Evolutionary conservation across 495 filamentous ascomycete genomes (phyloP), one percentile per base, ranked within the genome.

Genomic region (Aspergillus mulundensis): DNA sequence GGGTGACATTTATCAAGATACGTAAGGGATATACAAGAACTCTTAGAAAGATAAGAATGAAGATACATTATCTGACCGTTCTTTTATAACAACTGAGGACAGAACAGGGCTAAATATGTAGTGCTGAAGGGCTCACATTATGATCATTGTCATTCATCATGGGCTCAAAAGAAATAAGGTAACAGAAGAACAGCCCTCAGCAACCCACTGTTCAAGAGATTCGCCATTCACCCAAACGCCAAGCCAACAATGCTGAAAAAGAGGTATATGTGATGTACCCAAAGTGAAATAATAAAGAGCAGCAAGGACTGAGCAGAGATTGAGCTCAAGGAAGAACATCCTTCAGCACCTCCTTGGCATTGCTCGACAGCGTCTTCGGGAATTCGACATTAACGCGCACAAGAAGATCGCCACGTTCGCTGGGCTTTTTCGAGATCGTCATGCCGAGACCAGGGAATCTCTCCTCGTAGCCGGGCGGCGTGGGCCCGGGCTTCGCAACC

Each of bases 381-480:
- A 96, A 97, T 62, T 85, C 90, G 61, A 97, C 90, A 58, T 92
- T 92, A 49, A 95, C 89, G 12, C 82, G 87, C n/a, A 97, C 82
- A 55, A 97, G 75, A 51, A 98, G 86, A 63, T 96, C 87, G 7
- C 94, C 94, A 38, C 94, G 81, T 60, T 90, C 82, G 40, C 70
- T 85, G 1, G 87, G 90, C 61, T 91, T 91, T 79, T 92, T 96
- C 48, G 88, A 89, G 64, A 90, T 82, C 36, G 91, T 89, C 94
- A 98, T 97, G 47, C 94, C 94, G 38, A 88, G 80, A 14, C 80
- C 76, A 0, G 94, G 94, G 60, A 87, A 98, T n/a, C 75, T 75
- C 59, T 96, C 91, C 52, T 82, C 81, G 61, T 81, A 84, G 16
- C 88, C 90, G 0, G 93, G 90, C 48, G 85, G 84, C 5, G 93